Conservation (phyloP, 805 yeast species). For the Candida namnaoensis region DNA sequence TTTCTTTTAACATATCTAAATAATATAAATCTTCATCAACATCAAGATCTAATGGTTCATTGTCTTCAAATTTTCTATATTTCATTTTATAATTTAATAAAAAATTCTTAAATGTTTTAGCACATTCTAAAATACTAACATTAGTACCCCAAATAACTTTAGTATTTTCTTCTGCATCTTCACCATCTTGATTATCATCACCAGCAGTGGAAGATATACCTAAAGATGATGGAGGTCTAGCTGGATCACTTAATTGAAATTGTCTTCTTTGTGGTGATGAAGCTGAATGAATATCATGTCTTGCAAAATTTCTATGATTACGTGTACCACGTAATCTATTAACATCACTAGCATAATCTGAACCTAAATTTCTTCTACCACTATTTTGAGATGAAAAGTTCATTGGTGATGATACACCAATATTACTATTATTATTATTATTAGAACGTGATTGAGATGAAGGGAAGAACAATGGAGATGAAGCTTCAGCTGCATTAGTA, state of each 20-base stretch:
- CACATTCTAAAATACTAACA: slow-evolving; percentile 84
- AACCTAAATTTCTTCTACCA: slow-evolving; percentile 19
- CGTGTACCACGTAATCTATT: slow-evolving; percentile 31
- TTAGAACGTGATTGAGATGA: slow-evolving; percentile 19
- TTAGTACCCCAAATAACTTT: slow-evolving; percentile 98
- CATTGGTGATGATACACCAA: slow-evolving; percentile 35
- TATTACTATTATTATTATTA: slow-evolving; percentile 8
- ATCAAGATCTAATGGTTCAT: slow-evolving; percentile 26
- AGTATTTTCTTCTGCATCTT: slow-evolving; percentile 57
- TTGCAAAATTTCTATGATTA: slow-evolving; percentile 38
- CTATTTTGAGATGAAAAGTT: slow-evolving; percentile 25
- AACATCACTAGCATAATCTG: slow-evolving; percentile 17
- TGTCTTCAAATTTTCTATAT: slow-evolving; percentile 48
- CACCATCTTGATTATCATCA: slow-evolving; percentile 3
- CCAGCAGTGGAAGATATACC: slow-evolving; percentile 7
- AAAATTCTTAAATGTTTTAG: slow-evolving; percentile 72
- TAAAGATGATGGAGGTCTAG: slow-evolving; percentile 7
- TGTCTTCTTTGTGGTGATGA: slow-evolving; percentile 58
- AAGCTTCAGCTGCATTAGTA: slow-evolving; percentile 11
- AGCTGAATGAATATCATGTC: slow-evolving; percentile 74
- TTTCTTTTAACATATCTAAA: slow-evolving; percentile 59
- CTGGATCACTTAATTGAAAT: slow-evolving; percentile 5
- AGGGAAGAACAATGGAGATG: slow-evolving; percentile 24
- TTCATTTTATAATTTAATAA: slow-evolving; percentile 76
- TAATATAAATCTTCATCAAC: slow-evolving; percentile 72